These are phyloP conservation scores for Aspergillus sp. DNA, from an alignment of 2,329 filamentous ascomycete genomes.

Conservation along the genomic window DNA sequence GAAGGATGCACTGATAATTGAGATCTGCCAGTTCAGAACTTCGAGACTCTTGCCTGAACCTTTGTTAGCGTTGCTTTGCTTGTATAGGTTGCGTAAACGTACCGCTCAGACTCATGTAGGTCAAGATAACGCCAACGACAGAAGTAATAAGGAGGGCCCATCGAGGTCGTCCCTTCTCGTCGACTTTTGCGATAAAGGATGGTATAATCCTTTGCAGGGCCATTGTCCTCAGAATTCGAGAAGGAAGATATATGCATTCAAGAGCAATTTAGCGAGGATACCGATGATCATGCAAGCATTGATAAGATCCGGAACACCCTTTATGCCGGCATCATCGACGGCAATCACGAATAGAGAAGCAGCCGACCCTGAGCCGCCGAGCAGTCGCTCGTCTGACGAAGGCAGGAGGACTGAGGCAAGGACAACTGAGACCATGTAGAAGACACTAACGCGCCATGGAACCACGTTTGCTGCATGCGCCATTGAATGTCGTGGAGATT, in stretches of 20 bases:
- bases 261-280: slow-evolving; percentile 37
- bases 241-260: slow-evolving; percentile 39
- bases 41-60: slow-evolving; percentile 11
- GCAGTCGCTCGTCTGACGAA: slow-evolving; percentile 27
- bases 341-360: slow-evolving; percentile 42
- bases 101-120: slow-evolving; percentile 38
- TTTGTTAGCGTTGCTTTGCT: neutral
- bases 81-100: slow-evolving; percentile 16
- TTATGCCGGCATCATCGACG: slow-evolving; percentile 33
- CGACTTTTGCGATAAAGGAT: slow-evolving; percentile 32
- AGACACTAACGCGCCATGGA: slow-evolving; percentile 20
- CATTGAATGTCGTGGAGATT: slow-evolving; percentile 42
- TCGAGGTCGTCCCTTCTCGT: slow-evolving; percentile 36
- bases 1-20: slow-evolving; percentile 37
- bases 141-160: slow-evolving; percentile 34
- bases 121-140: slow-evolving; percentile 29
- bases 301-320: slow-evolving; percentile 35
- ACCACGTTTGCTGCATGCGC: slow-evolving; percentile 31
- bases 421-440: slow-evolving; percentile 13
- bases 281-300: slow-evolving; percentile 40
- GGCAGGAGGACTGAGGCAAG: slow-evolving; percentile 24
- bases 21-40: slow-evolving; percentile 17
- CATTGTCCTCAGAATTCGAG: slow-evolving; percentile 38
- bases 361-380: slow-evolving; percentile 33
- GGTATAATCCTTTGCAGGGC: slow-evolving; percentile 34